phyloP scores from a whole-genome alignment of 148 eudicot species.

The Mesembryanthemum crystallinum region DNA sequence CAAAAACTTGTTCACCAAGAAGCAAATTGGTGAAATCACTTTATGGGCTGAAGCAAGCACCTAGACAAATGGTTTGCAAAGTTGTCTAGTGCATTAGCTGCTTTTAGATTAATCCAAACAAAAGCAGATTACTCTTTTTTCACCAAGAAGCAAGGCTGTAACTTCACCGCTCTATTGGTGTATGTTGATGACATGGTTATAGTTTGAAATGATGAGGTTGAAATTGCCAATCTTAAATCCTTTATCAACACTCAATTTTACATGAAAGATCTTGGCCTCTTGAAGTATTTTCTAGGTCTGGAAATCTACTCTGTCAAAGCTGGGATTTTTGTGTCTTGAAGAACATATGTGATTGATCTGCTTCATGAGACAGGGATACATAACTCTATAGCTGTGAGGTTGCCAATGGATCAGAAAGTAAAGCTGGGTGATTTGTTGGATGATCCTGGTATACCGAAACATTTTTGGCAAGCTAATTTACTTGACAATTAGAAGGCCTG shows the following conservation, averaged over 20 bases:
- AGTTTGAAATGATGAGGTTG: not conserved
- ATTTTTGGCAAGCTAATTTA: not conserved
- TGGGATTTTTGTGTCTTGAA: not conserved
- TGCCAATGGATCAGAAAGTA: not conserved
- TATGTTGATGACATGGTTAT: not conserved
- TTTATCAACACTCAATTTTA: not conserved
- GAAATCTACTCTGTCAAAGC: not conserved
- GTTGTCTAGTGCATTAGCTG: not conserved
- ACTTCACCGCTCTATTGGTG: not conserved
- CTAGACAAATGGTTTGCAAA: not conserved
- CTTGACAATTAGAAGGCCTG: not conserved
- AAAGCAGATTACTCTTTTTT: not conserved
- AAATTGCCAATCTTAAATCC: not conserved
- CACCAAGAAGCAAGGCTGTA: not conserved
- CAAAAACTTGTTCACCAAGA: not conserved
- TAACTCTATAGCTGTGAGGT: not conserved
- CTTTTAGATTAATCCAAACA: not conserved
- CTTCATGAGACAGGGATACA: not conserved
- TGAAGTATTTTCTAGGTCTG: not conserved
- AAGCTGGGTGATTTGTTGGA: not conserved
- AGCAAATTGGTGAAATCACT: not conserved
- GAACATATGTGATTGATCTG: not conserved
- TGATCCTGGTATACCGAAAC: not conserved
- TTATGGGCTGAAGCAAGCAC: not conserved
- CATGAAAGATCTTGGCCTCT: not conserved